Evolutionary conservation across 2,329 filamentous ascomycete genomes (phyloP).

Genomic region (Fusarium duplospermum): DNA sequence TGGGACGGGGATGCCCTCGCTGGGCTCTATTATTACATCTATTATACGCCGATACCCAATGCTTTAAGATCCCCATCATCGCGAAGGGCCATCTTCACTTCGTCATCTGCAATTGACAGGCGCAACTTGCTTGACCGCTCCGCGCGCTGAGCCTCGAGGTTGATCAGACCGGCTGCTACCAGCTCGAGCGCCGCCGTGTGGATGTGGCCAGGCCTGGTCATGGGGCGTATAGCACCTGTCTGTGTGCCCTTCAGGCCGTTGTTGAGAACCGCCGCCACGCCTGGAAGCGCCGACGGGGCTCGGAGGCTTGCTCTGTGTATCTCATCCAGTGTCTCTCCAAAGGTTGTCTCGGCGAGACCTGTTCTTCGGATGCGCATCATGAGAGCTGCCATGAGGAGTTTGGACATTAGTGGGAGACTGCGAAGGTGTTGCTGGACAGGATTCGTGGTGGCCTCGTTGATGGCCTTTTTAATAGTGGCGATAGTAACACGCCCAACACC

Average conservation of each 20-base stretch:
- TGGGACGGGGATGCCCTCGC: conserved; percentile 1
- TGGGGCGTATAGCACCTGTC: conserved; percentile 43
- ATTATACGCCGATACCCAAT: conserved; percentile 69
- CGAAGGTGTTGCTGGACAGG: conserved; percentile 91
- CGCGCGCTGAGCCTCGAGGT: conserved; percentile 81
- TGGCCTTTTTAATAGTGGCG: conserved; percentile 91
- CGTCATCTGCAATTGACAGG: conserved; percentile 88
- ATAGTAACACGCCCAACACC: conserved; percentile 78
- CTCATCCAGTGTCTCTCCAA: conserved; percentile 91
- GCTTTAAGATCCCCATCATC: conserved; percentile 90
- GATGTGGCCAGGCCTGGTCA: conserved; percentile 57
- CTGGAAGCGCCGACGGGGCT: conserved; percentile 50
- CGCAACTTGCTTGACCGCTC: conserved; percentile 90
- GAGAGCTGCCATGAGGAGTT: conserved; percentile 87
- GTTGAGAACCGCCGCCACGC: conserved; percentile 52
- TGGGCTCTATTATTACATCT: conserved; percentile 40
- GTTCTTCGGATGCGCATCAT: conserved; percentile 83
- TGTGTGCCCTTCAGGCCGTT: conserved; percentile 45
- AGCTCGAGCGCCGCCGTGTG: conserved; percentile 83
- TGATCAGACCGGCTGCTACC: conserved; percentile 87
- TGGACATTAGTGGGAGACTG: conserved; percentile 81
- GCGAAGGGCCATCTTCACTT: conserved; percentile 86
- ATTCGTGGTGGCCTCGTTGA: conserved; percentile 93
- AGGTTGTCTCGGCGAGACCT: conserved; percentile 86
- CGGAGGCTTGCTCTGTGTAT: conserved; percentile 54